Conservation (phyloP, 202 grass and related monocot genomes). For the Miscanthus sacchariflorus region DNA sequence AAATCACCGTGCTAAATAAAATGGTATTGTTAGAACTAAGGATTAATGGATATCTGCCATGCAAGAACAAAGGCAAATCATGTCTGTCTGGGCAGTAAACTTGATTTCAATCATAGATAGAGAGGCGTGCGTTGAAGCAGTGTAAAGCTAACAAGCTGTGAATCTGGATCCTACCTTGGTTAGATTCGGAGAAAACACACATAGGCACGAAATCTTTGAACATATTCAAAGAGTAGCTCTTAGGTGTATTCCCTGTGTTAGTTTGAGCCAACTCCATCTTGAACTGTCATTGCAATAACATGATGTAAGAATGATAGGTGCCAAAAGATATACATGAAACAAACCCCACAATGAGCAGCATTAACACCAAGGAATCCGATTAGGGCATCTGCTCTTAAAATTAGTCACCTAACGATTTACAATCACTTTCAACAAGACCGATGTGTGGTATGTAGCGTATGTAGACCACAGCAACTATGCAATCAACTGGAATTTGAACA, state of each 20-base stretch:
- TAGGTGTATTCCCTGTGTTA: constrained; percentile 75
- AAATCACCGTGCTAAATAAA: constrained; percentile 1
- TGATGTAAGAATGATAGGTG: constrained; percentile 22
- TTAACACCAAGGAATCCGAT: not conserved
- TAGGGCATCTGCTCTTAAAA: constrained; percentile 23
- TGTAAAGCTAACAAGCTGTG: not conserved
- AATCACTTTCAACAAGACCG: not conserved
- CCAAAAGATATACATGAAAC: not conserved
- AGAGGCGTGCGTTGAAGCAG: not conserved
- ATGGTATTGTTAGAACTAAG: constrained; percentile 7
- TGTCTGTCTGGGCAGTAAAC: not conserved
- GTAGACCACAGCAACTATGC: not conserved
- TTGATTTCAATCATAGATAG: constrained; percentile 14
- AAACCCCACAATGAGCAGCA: constrained; percentile 11
- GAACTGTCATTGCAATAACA: constrained; percentile 70
- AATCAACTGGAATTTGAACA: not conserved
- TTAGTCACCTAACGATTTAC: not conserved
- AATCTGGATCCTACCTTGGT: constrained; percentile 64
- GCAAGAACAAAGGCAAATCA: constrained; percentile 17
- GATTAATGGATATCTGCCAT: not conserved
- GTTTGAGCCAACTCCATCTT: constrained; percentile 92
- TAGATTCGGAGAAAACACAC: constrained; percentile 86
- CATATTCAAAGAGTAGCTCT: constrained; percentile 96
- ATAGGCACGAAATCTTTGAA: constrained; percentile 97
- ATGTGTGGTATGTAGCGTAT: not conserved